These are phyloP conservation scores for Gossypium schwendimanii DNA, from an alignment of 441 rosid species.

Conservation along the genomic window DNA sequence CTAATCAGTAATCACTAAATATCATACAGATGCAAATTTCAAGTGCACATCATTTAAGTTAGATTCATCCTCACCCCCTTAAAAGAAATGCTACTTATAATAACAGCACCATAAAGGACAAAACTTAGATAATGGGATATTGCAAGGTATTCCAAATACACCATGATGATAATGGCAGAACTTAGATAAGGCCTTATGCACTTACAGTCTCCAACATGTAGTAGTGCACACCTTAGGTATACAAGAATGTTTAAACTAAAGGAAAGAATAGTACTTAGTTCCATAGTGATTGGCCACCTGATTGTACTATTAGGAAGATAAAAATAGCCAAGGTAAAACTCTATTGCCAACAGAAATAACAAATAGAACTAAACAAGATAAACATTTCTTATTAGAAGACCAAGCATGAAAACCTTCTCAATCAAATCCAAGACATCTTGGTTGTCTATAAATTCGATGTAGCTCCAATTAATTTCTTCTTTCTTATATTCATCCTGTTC, in stretches of 20 bases:
- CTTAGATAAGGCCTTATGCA: not conserved
- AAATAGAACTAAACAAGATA: not conserved
- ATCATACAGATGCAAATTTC: not conserved
- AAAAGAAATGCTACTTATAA: not conserved
- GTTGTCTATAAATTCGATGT: constrained; percentile 90
- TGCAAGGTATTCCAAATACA: not conserved
- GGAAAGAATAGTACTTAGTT: not conserved
- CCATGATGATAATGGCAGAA: not conserved
- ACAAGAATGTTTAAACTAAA: not conserved
- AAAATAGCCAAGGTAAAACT: constrained; percentile 7
- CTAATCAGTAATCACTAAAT: not conserved
- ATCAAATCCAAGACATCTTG: constrained; percentile 94
- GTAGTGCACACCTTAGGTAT: not conserved
- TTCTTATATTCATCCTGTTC: constrained; percentile 94
- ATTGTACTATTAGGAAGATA: not conserved
- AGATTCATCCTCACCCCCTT: not conserved
- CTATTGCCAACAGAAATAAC: not conserved
- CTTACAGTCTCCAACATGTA: not conserved
- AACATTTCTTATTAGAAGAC: constrained; percentile 8
- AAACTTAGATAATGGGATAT: not conserved
- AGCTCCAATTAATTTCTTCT: constrained; percentile 96
- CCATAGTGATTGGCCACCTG: not conserved
- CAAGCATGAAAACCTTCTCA: constrained; percentile 61
- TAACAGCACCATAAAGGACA: not conserved
- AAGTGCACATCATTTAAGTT: not conserved